phyloP scores from a whole-genome alignment of 2,329 filamentous ascomycete species.

The Ploettnerulaceae sp. region DNA sequence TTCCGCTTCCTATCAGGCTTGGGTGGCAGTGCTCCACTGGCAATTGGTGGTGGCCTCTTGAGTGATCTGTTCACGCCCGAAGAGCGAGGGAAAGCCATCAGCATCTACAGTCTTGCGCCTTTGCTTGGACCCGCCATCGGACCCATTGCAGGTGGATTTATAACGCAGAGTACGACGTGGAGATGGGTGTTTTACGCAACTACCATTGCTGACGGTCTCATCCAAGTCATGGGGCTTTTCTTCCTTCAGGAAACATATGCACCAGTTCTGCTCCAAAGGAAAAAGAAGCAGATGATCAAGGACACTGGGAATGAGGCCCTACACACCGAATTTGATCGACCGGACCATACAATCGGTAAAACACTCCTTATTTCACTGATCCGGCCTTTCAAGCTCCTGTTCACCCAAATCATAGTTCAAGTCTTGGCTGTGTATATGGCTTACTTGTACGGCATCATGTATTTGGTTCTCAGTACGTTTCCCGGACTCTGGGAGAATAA shows the following conservation, averaged over 20 bases:
- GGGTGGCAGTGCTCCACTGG: conserved; percentile 43
- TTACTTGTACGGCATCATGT: conserved; percentile 49
- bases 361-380: conserved; percentile 40
- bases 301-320: conserved; percentile 45
- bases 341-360: conserved; percentile 32
- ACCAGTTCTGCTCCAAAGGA: conserved; percentile 43
- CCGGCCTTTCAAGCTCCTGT: conserved; percentile 45
- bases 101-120: conserved; percentile 32
- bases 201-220: conserved; percentile 40
- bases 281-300: conserved; percentile 41
- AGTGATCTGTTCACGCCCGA: conserved; percentile 45
- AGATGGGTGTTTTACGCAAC: conserved; percentile 50
- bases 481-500: conserved; percentile 50
- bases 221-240: conserved; percentile 40
- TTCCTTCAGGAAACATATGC: conserved; percentile 47
- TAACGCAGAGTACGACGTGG: conserved; percentile 45
- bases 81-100: conserved; percentile 41
- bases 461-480: conserved; percentile 55
- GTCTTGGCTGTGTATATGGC: conserved; percentile 49
- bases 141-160: conserved; percentile 47
- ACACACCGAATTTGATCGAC: conserved; percentile 47
- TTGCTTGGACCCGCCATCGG: conserved; percentile 35
- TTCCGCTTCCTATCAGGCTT: conserved; percentile 45
- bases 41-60: conserved; percentile 41
- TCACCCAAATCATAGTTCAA: conserved; percentile 49